Base-by-base conservation (phyloP, 2,329 filamentous ascomycete genomes). In the Epichloe amarillans region DNA sequence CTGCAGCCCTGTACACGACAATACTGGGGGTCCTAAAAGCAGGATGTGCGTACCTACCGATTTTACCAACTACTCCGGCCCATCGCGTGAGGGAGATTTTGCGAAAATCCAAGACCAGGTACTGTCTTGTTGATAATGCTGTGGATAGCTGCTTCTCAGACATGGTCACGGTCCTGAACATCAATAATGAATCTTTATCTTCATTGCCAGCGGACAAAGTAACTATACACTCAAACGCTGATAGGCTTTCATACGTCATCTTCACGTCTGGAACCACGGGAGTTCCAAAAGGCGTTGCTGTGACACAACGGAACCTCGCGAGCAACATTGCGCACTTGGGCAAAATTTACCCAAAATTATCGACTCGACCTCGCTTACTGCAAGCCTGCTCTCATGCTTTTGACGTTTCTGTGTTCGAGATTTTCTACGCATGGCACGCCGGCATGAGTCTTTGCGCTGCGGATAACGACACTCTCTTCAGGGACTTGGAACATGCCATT, bases 321-420 rank as follows among this genome's bases (percentile, higher is more conserved):
- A 86, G 84, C 63, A 91, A 94, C 56, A 70, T 95, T n/a, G 71
- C 79, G 17, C 72, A 78, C 10, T 71, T 95, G 6, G 72, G 75
- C 2, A 68, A 72, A 3, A 68, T 86, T 0, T 95, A 94, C 60
- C 84, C 86, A 0, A 68, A 70, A 0, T 61, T 67, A 0, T 30
- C 52, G 6, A 40, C 38, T 1, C 58, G 66, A 1, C 77, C 81
- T 1, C 76, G 81, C n/a, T 70, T 95, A 35, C 70, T 95, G 0
- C 89, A 95, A 64, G 80, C 86, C 2, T 94, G 86, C 60, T 91
- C 87, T 0, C 86, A 89, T 60, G 84, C 84, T 0, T 95, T 94
- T 61, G 87, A 94, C 60, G 82, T 94, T 2, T 94, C 88, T 0
- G 85, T 94, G 0, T 94, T 94, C 61, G 89, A 95, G 60, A 90